Evolutionary conservation across 805 yeast species (phyloP), one percentile per base, ranked within the genome.

Genomic region (Zygoascus tannicola): DNA sequence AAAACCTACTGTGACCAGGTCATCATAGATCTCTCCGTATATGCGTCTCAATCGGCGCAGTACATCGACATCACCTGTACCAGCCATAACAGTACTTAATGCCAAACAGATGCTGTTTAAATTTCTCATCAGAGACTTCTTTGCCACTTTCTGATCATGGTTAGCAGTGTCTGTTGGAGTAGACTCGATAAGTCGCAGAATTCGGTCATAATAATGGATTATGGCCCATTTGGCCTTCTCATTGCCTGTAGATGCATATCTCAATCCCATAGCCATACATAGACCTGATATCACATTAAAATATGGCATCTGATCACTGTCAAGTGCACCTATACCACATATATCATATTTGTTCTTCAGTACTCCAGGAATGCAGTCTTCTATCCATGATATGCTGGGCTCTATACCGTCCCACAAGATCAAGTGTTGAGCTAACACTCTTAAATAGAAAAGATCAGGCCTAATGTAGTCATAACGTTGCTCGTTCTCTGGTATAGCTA

Each of bases 41-140:
- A 85, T 63, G 21, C 73, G 71, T 47, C 95, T 70, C 35, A 85
- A 66, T 42, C 96, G 70, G 53, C 88, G 71, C 51, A 92, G 74
- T 0, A 80, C 75, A 36, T 78, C 83, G 43, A 88, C 62, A 58
- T 92, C 96, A 1, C 98, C 97, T 14, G 87, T 76, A 1, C 96
- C 95, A 1, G 95, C 88, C 84, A 86, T 83, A 0, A 87, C 71
- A 22, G 85, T 68, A 0, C 96, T 74, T 4, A 75, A 60, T 5
- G 92, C 73, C 4, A 90, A 59, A 1, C 80, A 71, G 12, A 86
- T 52, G 1, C 81, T 65, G 49, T 78, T 78, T 39, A 79, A 76
- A 26, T 80, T 66, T 28, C 71, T 73, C 18, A 69, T 63, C 1
- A 81, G 73, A 7, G 84, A 73, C 35, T 68, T 62, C 34, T 69